Base-by-base conservation (phyloP, 768 basidiomycete genomes). In the Daedalea quercina region DNA sequence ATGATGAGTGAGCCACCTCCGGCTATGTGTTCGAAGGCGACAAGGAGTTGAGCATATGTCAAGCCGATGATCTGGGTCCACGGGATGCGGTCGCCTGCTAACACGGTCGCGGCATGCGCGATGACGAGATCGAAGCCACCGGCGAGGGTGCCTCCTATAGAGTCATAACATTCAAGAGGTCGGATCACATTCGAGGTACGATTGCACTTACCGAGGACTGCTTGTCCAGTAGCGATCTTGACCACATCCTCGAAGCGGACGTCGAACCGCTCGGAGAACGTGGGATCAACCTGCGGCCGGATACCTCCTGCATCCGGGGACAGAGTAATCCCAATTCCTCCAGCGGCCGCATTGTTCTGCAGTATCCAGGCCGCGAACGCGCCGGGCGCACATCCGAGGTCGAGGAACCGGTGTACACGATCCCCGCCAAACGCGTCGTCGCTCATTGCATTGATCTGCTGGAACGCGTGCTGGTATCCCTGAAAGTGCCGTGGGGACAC, bases 381-480 rank as follows among this genome's bases (percentile, higher is more conserved):
- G n/a, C 57, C 57, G 13, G 57, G 57, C 3, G 57, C 45, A 28
- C 57, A 58, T 1, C 57, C 57, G 11, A 58, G 51, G 54, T 58
- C 57, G 34, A 58, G 54, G 51, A 58, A 58, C 1, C 43, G n/a
- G 8, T 44, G 20, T 9, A 58, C 51, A 7, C 46, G 31, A 4
- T 46, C 50, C 3, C 25, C 25, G 11, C 48, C 42, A 22, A 55
- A 46, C 22, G 9, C 13, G 22, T 31, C 34, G 9, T 15, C 41
- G n/a, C 35, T 28, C n/a, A 13, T 22, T 9, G n/a, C 7, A 22
- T 49, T 45, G 19, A 55, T 43, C 3, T 35, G 6, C 19, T 9
- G 26, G 25, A 55, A 50, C 22, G 37, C 46, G 8, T 33, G 15
- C 40, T 7, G 9, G 42, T 24, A 50, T 13, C 33, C 15, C 7